Conservation (phyloP, 805 yeast genomes). For the Yarrowia porcina region DNA sequence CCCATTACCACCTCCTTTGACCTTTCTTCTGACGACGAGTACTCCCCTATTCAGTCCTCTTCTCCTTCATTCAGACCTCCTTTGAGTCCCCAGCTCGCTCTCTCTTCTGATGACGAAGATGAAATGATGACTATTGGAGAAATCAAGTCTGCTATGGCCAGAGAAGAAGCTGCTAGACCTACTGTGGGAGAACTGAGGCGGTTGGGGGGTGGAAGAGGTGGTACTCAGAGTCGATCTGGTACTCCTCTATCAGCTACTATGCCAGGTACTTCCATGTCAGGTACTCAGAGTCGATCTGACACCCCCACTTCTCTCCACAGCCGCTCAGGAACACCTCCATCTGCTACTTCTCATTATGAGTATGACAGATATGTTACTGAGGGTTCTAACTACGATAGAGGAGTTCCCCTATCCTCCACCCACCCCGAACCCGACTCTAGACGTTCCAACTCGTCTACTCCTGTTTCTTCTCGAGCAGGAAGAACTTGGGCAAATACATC, state of each 20-base stretch:
- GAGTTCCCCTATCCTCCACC: too few relatives aligned
- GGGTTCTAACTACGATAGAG: too few relatives aligned
- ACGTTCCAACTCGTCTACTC: too few relatives aligned
- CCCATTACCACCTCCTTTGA: not conserved
- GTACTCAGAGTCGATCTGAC: too few relatives aligned
- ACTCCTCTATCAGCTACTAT: not conserved
- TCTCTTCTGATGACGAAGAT: not conserved
- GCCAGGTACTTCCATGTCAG: too few relatives aligned
- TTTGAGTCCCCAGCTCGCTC: not conserved
- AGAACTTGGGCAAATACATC: slow-evolving; percentile 19
- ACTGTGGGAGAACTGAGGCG: not conserved
- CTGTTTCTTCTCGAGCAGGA: not conserved
- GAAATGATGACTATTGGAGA: not conserved
- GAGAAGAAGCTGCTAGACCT: not conserved
- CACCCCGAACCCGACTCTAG: too few relatives aligned
- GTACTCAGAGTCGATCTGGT: not conserved
- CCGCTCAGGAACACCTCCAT: too few relatives aligned
- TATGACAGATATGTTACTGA: too few relatives aligned
- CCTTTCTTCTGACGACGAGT: not conserved
- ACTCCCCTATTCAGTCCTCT: not conserved
- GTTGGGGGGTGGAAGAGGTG: not conserved
- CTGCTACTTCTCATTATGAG: too few relatives aligned
- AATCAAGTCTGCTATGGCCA: not conserved
- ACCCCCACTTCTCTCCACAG: too few relatives aligned
- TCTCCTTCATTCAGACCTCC: not conserved